Evolutionary conservation across 148 eudicot species (phyloP), one percentile per base, ranked within the genome.

Genomic region (Rhododendron henanense): DNA sequence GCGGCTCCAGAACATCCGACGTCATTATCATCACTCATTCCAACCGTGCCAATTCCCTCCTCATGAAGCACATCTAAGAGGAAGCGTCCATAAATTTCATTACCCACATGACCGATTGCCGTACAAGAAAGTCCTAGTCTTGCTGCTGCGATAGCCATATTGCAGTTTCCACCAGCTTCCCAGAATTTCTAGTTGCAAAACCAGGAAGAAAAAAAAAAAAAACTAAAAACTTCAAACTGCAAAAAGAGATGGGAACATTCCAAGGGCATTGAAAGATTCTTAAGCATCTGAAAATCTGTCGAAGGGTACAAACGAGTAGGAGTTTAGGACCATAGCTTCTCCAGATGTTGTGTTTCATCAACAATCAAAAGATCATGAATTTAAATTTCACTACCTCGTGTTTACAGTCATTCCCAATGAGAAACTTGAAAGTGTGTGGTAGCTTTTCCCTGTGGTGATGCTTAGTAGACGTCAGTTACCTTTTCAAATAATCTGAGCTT

Each of bases 161-260:
- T 95, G 88, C 98, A 93, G 86, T 95, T 94, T 75, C 99, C 99
- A 86, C 99, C 99, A 85, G 98, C 98, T 93, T 97, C 99, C 99
- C 99, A 95, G 88, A 91, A 93, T 91, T 90, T 85, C 99, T 95
- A 89, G 80, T 61, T 78, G 79, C 65, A 89, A 57, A 86, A 87
- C 28, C 78, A 81, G 81, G 88, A 25, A 19, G 41, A 33, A 18
- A 73, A 78, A 21, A 33, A 41, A 73, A 33, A 23, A 73, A 53
- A 33, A 45, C 77, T n/a, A 76, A 83, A 61, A 78, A 28, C 48
- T 77, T 82, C 10, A 82, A 85, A 33, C 18, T 6, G 61, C 13
- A 75, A 53, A 18, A 14, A 44, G 47, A 35, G 31, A 33, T 39
- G 39, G 41, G n/a, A 67, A 45, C 21, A 23, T 25, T 55, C 37